Evolutionary conservation across 805 yeast genomes (phyloP), one percentile per base, ranked within the genome.

Genomic region (Torulaspora maleeae): DNA sequence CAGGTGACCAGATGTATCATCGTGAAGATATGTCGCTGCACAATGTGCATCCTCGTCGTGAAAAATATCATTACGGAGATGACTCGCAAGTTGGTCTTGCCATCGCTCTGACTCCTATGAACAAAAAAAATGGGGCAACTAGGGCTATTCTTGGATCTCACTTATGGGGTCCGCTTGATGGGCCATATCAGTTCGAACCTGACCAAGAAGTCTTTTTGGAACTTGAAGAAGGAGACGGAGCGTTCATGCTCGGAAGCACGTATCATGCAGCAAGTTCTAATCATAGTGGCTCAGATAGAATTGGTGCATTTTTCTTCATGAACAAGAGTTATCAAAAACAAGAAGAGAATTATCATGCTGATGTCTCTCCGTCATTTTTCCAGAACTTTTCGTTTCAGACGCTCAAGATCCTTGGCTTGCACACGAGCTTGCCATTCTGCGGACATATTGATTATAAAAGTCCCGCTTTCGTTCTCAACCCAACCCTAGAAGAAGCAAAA

Each of bases 111-210:
- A 50, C 53, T 19, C 44, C 44, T 4, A 51, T 48, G 52, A 57
- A 54, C 19, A 58, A 51, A 34, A 55, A 37, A 15, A 63, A 62
- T 47, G 68, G 66, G 3, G 66, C 64, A 15, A 63, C 68, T 3
- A 50, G 67, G 39, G 60, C 61, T 36, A 58, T 65, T 28, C 60
- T 66, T 3, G 69, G 69, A 5, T 64, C 69, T n/a, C 70, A 65
- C 47, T 49, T 58, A 28, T 63, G 67, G 67, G 53, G 53, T n/a
- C 49, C 53, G 1, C 43, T 41, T 19, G 67, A 61, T 43, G 60
- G 52, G 41, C 51, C 49, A 25, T 52, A 61, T 33, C 43, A 53
- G 32, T 64, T 61, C 17, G 44, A 53, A 20, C 52, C 56, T 11
- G 47, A 48, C 9, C 55, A 52, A 33, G 57, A 53, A 33, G 41